phyloP scores from a whole-genome alignment of 192 early-diverging fungal species.

The Jimgerdemannia lactiflua region DNA sequence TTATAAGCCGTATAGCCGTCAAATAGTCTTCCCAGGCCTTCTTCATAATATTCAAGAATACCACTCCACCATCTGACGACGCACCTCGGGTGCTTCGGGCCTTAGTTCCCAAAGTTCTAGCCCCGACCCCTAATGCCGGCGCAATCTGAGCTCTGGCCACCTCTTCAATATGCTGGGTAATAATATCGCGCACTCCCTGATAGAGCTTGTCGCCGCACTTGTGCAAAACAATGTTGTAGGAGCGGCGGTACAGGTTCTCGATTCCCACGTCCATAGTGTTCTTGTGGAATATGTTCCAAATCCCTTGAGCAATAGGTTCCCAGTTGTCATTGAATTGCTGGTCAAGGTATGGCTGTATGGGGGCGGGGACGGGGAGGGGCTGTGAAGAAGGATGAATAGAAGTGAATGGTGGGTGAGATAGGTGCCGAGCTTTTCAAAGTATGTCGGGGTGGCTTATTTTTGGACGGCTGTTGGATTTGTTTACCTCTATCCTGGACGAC shows the following conservation, averaged over 20 bases:
- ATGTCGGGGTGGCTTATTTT: slow-evolving; percentile 24
- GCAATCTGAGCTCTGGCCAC: slow-evolving; percentile 58
- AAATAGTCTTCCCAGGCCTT: slow-evolving; percentile 85
- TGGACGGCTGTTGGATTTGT: slow-evolving; percentile 17
- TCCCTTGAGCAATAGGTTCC: slow-evolving; percentile 68
- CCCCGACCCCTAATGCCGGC: slow-evolving; percentile 52
- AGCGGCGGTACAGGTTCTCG: slow-evolving; percentile 87
- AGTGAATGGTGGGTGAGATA: neutral
- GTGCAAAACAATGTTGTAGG: slow-evolving; percentile 84
- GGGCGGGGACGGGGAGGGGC: slow-evolving; percentile 29
- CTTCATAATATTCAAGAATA: slow-evolving; percentile 67
- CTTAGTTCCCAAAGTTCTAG: slow-evolving; percentile 32
- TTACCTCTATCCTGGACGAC: neutral
- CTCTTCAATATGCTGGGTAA: slow-evolving; percentile 64
- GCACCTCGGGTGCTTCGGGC: slow-evolving; percentile 1
- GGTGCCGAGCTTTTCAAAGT: too few species aligned
- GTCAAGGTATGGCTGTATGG: too few species aligned
- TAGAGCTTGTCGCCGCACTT: slow-evolving; percentile 84
- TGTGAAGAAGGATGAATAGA: slow-evolving; percentile 4
- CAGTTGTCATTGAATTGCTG: slow-evolving; percentile 50
- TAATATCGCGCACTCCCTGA: slow-evolving; percentile 65
- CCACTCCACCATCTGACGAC: slow-evolving; percentile 30
- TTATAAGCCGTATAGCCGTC: slow-evolving; percentile 78
- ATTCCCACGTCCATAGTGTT: slow-evolving; percentile 77
- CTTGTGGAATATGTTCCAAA: slow-evolving; percentile 80